phyloP scores from a whole-genome alignment of 139 green algal species.

The Chlorella sp. region DNA sequence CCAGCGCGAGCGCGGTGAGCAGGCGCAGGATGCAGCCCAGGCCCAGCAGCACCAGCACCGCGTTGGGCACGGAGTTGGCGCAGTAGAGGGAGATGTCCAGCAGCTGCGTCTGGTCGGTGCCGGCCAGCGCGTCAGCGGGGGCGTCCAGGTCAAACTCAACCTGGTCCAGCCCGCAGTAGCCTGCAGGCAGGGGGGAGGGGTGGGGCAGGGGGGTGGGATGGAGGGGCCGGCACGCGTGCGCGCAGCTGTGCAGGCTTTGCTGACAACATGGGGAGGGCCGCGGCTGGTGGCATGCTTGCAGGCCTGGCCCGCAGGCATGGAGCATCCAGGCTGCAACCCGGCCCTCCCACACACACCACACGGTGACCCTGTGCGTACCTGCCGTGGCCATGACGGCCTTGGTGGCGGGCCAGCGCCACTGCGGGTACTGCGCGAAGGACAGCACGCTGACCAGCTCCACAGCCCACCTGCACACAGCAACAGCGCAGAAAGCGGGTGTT shows the following conservation, averaged over 20 bases:
- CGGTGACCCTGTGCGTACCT: neutral
- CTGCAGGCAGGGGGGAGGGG: neutral
- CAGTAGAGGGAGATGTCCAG: constrained; percentile 42
- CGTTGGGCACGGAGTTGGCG: constrained; percentile 10
- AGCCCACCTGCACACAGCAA: constrained; percentile 25
- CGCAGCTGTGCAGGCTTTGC: too few species aligned
- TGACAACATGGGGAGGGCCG: neutral
- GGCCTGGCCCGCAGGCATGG: neutral
- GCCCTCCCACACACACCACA: too few species aligned
- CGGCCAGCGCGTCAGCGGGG: neutral
- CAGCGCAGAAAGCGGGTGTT: too few species aligned
- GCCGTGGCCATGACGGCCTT: constrained; percentile 30
- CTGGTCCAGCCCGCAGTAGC: constrained; percentile 25
- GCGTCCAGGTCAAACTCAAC: neutral
- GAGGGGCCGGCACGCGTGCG: neutral
- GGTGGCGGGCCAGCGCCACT: constrained; percentile 33
- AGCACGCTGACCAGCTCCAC: constrained; percentile 28
- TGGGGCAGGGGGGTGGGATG: neutral
- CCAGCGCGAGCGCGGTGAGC: constrained; percentile 31
- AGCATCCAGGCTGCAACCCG: neutral
- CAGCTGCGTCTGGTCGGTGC: neutral
- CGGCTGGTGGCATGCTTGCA: neutral
- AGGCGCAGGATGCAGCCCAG: constrained; percentile 34
- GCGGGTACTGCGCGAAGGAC: constrained; percentile 26
- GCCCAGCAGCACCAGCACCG: constrained; percentile 24